Evolutionary conservation across 148 eudicot species (phyloP).

Genomic region (Amaranthus hypochondriacus): DNA sequence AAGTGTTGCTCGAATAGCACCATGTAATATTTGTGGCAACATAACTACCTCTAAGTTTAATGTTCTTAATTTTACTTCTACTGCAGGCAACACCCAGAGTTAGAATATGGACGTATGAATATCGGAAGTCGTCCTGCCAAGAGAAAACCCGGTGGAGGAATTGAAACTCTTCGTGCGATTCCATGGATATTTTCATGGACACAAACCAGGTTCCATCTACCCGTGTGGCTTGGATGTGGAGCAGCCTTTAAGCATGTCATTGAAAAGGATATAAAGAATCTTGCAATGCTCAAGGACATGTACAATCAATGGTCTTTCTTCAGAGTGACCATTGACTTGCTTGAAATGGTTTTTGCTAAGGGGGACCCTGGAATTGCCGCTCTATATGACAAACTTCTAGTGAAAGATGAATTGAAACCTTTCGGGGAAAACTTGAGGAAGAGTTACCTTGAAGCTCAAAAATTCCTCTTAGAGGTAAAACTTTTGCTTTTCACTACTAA

Average conservation of each 20-base stretch:
- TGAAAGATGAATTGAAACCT: constrained; percentile 48
- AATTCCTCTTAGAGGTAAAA: constrained; percentile 65
- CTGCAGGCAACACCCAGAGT: constrained; percentile 76
- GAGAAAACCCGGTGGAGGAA: constrained; percentile 79
- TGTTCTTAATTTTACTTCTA: neutral
- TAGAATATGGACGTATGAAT: constrained; percentile 84
- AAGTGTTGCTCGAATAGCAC: too few species aligned
- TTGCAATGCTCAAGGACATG: constrained; percentile 69
- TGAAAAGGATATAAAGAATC: constrained; percentile 51
- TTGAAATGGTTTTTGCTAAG: constrained; percentile 61
- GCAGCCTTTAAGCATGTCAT: constrained; percentile 55
- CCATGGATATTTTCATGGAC: constrained; percentile 97
- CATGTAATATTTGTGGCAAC: too few species aligned
- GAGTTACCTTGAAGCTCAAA: constrained; percentile 51
- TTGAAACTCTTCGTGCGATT: constrained; percentile 77
- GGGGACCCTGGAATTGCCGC: constrained; percentile 45
- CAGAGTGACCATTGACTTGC: constrained; percentile 69
- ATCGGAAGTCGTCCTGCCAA: constrained; percentile 82
- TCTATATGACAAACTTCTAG: constrained; percentile 73
- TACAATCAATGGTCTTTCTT: constrained; percentile 82
- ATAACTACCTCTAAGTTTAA: neutral
- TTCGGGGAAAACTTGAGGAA: constrained; percentile 63
- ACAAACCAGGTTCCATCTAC: constrained; percentile 80
- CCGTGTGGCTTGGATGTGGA: constrained; percentile 85
- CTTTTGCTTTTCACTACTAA: too few species aligned